phyloP scores from a whole-genome alignment of 108 stramenopile species.

The Cyclotella atomus region DNA sequence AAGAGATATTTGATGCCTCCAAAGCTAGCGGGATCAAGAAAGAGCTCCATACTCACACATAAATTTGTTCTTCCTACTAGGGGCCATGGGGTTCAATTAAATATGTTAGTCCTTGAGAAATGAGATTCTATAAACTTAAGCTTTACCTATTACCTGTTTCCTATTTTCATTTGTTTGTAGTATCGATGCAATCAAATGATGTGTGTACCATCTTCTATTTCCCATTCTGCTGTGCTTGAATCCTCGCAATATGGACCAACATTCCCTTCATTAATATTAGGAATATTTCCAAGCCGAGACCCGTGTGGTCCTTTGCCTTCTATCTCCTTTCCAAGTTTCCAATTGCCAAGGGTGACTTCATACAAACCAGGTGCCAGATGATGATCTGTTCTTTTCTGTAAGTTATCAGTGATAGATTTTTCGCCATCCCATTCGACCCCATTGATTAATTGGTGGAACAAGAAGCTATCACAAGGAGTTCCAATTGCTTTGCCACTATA shows the following conservation, averaged over 20 bases:
- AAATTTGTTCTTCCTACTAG: too few relatives aligned
- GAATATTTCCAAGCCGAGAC: slow-evolving; percentile 22
- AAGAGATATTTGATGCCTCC: slow-evolving; percentile 60
- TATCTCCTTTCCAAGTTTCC: slow-evolving; percentile 6
- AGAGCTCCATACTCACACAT: slow-evolving; percentile 25
- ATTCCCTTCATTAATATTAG: background rate
- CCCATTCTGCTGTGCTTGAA: background rate
- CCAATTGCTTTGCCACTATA: slow-evolving; percentile 27
- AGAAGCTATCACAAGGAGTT: slow-evolving; percentile 16
- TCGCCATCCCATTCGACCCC: slow-evolving; percentile 1
- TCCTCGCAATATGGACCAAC: slow-evolving; percentile 31
- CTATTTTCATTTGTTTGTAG: too few relatives aligned
- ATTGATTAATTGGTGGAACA: background rate
- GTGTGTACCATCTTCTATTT: slow-evolving; percentile 22
- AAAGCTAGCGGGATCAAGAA: slow-evolving; percentile 22
- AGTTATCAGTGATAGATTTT: background rate
- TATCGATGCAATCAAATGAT: slow-evolving; percentile 18
- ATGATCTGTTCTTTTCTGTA: background rate
- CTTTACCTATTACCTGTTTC: too few relatives aligned
- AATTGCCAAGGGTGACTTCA: slow-evolving; percentile 11
- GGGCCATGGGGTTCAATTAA: too few relatives aligned
- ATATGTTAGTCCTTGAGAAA: too few relatives aligned
- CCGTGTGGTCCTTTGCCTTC: background rate
- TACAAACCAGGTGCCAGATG: slow-evolving; percentile 6
- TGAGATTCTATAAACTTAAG: too few relatives aligned